Base-by-base conservation (phyloP, 1,284 basidiomycete species). In the Ceratobasidium sp. region DNA sequence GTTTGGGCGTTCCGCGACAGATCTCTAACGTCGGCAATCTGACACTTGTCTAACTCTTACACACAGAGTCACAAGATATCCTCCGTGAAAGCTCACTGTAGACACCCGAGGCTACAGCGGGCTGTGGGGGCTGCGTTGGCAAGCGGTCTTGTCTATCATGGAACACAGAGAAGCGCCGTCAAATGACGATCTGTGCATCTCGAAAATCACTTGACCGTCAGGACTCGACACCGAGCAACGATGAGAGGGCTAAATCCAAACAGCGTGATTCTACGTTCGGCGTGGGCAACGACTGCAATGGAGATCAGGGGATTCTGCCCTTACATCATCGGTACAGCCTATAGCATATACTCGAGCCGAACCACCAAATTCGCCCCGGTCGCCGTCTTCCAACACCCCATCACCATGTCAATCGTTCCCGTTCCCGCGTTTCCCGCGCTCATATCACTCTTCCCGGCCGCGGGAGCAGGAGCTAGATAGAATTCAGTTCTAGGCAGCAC, bases 341-440 rank as follows among this genome's bases (percentile, higher is more conserved):
- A 15, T 50, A 12, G 48, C 48, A 13, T 13, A 50, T 15, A 50
- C 20, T 15, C 4, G 20, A 50, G 13, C 48, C 48, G 48, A 50
- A 50, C 48, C 3, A 2, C 13, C 48, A 50, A 2, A 12, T 13
- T 46, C 44, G 7, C n/a, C n/a, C n/a, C n/a, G n/a, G n/a, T 46
- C 6, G 48, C 13, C 48, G 12, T 50, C 48, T 50, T 50, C 48
- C 20, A 12, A 50, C 48, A 12, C 48, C 48, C 40, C 59, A 61
- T 61, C 59, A 61, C 59, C 59, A 61, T 61, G 59, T 61, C 59
- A 61, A 61, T 61, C 59, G 33, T 61, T 61, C 33, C 33, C 59
- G 13, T 13, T 10, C 33, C 59, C 59, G 26, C 28, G 59, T 61
- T 38, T 26, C 59, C 59, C 26, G 26, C 5, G 12, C 54, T 20